phyloP scores from a whole-genome alignment of 805 yeast genomes.

The Wickerhamiella cacticola region DNA sequence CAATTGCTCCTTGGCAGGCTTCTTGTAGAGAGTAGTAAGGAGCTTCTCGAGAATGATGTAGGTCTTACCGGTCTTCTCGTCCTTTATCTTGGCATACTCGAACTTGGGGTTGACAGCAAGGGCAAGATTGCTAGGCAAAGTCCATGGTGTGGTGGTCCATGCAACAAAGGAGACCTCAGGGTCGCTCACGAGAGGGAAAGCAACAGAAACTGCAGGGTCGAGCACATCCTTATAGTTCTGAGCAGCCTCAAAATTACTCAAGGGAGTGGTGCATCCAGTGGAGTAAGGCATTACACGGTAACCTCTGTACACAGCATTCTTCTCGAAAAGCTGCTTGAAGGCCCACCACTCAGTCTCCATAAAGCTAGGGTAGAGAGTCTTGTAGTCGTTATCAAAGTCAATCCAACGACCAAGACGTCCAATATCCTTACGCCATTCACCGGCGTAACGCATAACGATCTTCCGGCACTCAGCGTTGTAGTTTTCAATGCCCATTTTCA shows the following conservation, averaged over 20 bases:
- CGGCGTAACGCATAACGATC: conserved; percentile 95
- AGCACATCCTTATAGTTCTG: conserved; percentile 94
- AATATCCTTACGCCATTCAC: conserved; percentile 86
- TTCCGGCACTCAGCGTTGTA: conserved; percentile 91
- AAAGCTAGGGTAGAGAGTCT: conserved; percentile 86
- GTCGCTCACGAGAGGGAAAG: conserved; percentile 69
- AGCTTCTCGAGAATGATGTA: conserved; percentile 77
- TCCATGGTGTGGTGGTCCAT: conserved; percentile 99
- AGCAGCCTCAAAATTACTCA: conserved; percentile 96
- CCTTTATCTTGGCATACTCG: conserved; percentile 84
- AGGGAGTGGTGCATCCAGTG: conserved; percentile 91
- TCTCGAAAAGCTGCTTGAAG: conserved; percentile 74
- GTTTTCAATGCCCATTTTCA: conserved; percentile 84
- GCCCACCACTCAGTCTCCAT: conserved; percentile 99
- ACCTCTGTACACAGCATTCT: conserved; percentile 86
- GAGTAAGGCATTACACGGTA: conserved; percentile 98
- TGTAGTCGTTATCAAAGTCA: conserved; percentile 96
- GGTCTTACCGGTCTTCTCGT: conserved; percentile 71
- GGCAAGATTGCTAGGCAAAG: conserved; percentile 87
- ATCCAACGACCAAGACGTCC: conserved; percentile 98
- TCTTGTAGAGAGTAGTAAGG: conserved; percentile 76
- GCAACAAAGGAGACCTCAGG: conserved; percentile 80
- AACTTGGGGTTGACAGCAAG: conserved; percentile 83
- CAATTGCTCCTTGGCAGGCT: conserved; percentile 82
- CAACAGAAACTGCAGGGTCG: conserved; percentile 93